These are phyloP conservation scores for Russula abietina DNA, from an alignment of 768 basidiomycete genomes.

Conservation along the genomic window DNA sequence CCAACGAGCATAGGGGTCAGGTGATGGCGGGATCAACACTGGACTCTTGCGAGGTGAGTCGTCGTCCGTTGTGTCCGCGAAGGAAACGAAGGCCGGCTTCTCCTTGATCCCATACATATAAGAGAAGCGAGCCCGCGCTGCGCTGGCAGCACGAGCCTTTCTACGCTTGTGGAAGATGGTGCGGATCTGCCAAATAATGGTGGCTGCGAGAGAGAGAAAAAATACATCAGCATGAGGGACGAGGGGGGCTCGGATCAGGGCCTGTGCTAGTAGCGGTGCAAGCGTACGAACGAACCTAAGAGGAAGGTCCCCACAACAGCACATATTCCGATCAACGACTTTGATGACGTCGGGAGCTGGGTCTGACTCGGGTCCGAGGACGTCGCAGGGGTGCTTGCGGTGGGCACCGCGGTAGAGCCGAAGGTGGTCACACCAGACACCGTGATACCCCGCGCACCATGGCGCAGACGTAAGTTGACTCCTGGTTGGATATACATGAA, in stretches of 20 bases:
- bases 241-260: not conserved
- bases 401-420: not conserved
- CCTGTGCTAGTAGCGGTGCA: no score
- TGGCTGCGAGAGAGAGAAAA: no score
- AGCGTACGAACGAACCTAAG: constrained; percentile 23
- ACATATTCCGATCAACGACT: constrained; percentile 27
- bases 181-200: constrained; percentile 24
- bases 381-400: not conserved
- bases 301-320: constrained; percentile 29
- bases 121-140: not conserved
- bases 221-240: not conserved
- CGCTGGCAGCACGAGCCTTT: not conserved
- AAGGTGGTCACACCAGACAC: not conserved
- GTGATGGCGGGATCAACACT: not conserved
- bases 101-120: not conserved
- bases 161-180: constrained; percentile 12
- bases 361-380: not conserved
- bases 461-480: constrained; percentile 14
- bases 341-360: constrained; percentile 26
- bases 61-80: not conserved
- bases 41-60: constrained; percentile 1
- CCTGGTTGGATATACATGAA: constrained; percentile 11
- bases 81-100: constrained; percentile 6
- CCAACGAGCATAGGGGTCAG: constrained; percentile 13
- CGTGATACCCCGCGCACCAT: constrained; percentile 17